Evolutionary conservation across 495 filamentous ascomycete genomes (phyloP), one percentile per base, ranked within the genome.

Genomic region (Penicillium antarcticum): DNA sequence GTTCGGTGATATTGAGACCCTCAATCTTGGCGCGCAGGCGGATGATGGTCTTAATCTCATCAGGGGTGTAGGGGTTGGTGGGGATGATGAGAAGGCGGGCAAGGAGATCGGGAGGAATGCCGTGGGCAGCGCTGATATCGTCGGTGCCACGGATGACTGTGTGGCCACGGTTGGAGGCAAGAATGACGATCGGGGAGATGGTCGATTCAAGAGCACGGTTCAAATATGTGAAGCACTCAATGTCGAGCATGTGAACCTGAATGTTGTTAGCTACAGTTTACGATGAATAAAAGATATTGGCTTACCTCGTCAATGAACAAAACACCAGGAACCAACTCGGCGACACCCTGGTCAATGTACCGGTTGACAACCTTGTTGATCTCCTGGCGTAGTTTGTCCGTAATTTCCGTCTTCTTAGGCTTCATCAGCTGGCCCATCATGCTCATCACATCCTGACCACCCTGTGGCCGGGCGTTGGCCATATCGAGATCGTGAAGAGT

Each of bases 391-490:
- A 98, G 73, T 75, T 98, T 97, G 65, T 97, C 92, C 31, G 92
- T 97, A 57, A 97, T 96, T 66, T 97, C 92, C 10, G 92, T 97
- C 80, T 95, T 96, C 78, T 95, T 94, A 51, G 94, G 94, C 79
- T 96, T 97, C 88, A 95, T 96, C 55, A 98, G 75, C 65, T 97
- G 92, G 53, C 92, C 92, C 91, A 98, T 96, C 94, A 98, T 97
- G 69, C 89, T 95, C 92, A 98, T 96, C 49, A 98, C 92, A 67
- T 98, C 94, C 74, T 98, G 94, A 48, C 94, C 94, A 29, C 94
- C 92, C 76, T 96, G 79, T 11, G 94, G 95, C 51, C 92, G 79
- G 10, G 94, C 89, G 60, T 98, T 98, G 56, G 94, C 94, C 56
- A 96, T 90, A 65, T 98, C 94, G 41, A 98, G 75, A 59, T 98